Evolutionary conservation across 257 asterid genomes (phyloP).

Genomic region (Salvia splendens): DNA sequence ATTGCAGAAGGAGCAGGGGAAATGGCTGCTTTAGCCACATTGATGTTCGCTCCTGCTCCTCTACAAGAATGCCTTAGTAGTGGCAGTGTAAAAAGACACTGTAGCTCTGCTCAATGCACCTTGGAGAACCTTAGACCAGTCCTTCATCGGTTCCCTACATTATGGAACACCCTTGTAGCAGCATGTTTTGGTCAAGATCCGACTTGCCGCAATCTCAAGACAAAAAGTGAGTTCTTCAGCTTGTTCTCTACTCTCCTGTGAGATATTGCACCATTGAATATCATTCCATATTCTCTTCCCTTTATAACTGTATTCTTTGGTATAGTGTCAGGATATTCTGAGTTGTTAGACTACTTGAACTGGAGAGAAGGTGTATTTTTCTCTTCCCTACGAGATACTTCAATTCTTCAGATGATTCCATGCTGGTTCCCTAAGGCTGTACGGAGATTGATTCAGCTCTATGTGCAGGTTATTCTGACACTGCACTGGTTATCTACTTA

Average conservation of each 20-base stretch:
- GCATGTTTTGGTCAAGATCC: constrained; percentile 94
- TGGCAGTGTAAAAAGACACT: constrained; percentile 86
- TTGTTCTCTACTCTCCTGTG: constrained; percentile 27
- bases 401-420: constrained; percentile 94
- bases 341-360: constrained; percentile 79
- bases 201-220: constrained; percentile 51
- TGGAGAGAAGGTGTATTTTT: constrained; percentile 96
- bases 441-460: constrained; percentile 92
- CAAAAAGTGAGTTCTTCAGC: constrained; percentile 50
- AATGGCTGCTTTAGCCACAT: constrained; percentile 94
- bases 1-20: constrained; percentile 99
- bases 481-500: constrained; percentile 28
- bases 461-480: constrained; percentile 65
- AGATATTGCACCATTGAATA: constrained; percentile 21
- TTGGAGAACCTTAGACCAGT: constrained; percentile 95
- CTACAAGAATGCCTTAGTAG: constrained; percentile 92
- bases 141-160: constrained; percentile 84
- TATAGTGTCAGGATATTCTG: constrained; percentile 73
- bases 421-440: constrained; percentile 95
- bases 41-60: constrained; percentile 88
- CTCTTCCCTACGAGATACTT: constrained; percentile 85
- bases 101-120: constrained; percentile 89
- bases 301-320: constrained; percentile 33
- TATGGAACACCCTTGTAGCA: constrained; percentile 79
- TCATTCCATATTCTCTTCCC: constrained; percentile 26